Evolutionary conservation across 768 basidiomycete species (phyloP), one percentile per base, ranked within the genome.

Genomic region (Agrocybe pediades): DNA sequence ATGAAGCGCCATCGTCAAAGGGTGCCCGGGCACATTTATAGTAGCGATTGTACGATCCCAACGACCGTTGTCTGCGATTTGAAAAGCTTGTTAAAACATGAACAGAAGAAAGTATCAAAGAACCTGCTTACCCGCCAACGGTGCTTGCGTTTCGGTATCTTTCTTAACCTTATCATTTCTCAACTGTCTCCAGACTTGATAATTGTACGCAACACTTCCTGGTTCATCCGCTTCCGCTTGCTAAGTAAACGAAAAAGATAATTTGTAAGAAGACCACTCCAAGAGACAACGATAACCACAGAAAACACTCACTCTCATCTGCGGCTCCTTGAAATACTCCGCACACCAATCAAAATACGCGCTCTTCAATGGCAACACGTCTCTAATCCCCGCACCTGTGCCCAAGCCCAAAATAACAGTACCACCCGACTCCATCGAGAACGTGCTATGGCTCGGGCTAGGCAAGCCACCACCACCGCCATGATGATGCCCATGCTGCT

Each of bases 321-420:
- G 97, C 2, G 96, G 94, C 68, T 98, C 95, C 57, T 90, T 94
- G 75, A 98, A 99, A 68, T 98, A 98, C 66, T 98, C 95, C 63
- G 85, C 83, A 55, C 94, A 94, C 92, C 94, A 98, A 65, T 98
- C 96, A 65, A 88, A 99, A 73, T 92, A 96, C 8, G 83, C 78
- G 65, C 93, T 95, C 71, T 92, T 93, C 63, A 99, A 70, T 0
- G 97, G 97, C 57, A 98, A 69, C 2, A 89, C 83, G 68, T 96
- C 90, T 53, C 89, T 81, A 51, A 95, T 87, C 8, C 89, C 89
- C 9, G 82, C 76, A 20, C 91, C 90, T 9, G 91, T 92, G 3
- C 90, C 90, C 24, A 92, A 69, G 3, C 90, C 90, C 20, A 91
- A 75, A 16, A 88, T 86, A 19, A 91, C 80, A 55, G 83, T 87